Evolutionary conservation across 371 early-diverging fungal species (phyloP), one percentile per base, ranked within the genome.

Genomic region (Cokeromyces recurvatus): DNA sequence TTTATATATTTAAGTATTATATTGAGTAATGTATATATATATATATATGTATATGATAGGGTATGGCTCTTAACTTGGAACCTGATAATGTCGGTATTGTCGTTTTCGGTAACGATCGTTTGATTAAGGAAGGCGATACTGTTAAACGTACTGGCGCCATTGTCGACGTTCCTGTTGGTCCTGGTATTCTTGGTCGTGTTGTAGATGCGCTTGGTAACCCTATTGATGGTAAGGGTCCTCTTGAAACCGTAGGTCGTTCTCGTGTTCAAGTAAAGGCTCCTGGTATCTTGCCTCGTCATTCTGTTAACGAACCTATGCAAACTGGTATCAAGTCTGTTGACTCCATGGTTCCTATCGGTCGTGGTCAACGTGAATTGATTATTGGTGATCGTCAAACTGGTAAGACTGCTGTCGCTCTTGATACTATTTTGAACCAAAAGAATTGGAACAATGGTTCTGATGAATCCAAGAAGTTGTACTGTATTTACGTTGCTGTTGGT

Each of bases 331-430:
- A 95, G 82, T 95, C 91, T 62, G 90, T 95, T 64, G 94, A 95
- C 81, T 91, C 93, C 72, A 95, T 95, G 95, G 85, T 95, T 54
- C 95, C 95, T 58, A 93, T 95, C 53, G 95, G 95, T 67, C 91
- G 95, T 90, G 95, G 95, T 64, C 95, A 95, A 82, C 90, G 95
- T 87, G 95, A 95, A 84, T 83, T 95, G 81, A 95, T 95, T 71
- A 94, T 94, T 74, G 95, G 95, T 73, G 95, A 95, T 79, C 91
- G 94, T 84, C 95, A 95, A 75, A 94, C 94, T 55, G 95, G 95
- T 62, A 95, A 95, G 85, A 94, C 95, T 59, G 85, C 95, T 55
- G 92, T 95, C 59, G 93, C 93, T 38, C 78, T 95, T 49, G 95
- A 93, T 72, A 89, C 93, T 72, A 95, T 95, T 61, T 74, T 95